Conservation (phyloP, 1,284 basidiomycete genomes). For the Pyrrhoderma lamaoense region DNA sequence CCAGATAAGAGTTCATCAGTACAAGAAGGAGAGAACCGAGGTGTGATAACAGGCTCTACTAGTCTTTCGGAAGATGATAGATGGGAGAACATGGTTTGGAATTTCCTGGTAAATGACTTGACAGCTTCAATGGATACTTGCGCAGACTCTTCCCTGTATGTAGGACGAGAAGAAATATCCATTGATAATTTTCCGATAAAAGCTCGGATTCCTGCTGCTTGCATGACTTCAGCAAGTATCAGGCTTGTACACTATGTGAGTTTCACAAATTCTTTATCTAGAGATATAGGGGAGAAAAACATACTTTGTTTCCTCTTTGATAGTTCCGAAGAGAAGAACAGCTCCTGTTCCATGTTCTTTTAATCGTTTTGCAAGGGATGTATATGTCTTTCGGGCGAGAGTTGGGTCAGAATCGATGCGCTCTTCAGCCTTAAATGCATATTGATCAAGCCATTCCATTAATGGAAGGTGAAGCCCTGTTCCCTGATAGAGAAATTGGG, state of each 20-base stretch:
- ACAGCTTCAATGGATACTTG: constrained; percentile 44
- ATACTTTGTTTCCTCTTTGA: constrained; percentile 73
- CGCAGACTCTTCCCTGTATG: constrained; percentile 61
- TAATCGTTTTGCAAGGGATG: constrained; percentile 52
- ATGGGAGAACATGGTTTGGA: constrained; percentile 34
- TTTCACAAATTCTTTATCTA: not conserved
- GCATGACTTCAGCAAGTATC: constrained; percentile 68
- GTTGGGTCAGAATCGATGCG: constrained; percentile 53
- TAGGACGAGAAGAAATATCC: constrained; percentile 67
- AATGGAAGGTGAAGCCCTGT: constrained; percentile 77
- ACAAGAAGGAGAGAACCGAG: constrained; percentile 78
- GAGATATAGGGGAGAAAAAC: constrained; percentile 18
- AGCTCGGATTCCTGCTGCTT: constrained; percentile 61
- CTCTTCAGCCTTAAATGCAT: constrained; percentile 75
- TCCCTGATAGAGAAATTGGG: constrained; percentile 81
- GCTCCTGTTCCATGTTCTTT: constrained; percentile 69
- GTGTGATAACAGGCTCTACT: constrained; percentile 74
- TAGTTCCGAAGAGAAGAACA: constrained; percentile 74
- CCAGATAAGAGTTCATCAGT: constrained; percentile 57
- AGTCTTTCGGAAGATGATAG: constrained; percentile 42
- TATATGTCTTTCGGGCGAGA: constrained; percentile 62
- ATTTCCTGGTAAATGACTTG: constrained; percentile 44
- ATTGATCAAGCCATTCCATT: constrained; percentile 75
- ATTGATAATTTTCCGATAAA: constrained; percentile 83
- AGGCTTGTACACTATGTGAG: constrained; percentile 37